Evolutionary conservation across 139 green algal genomes (phyloP), one percentile per base, ranked within the genome.

Genomic region (Zygnema circumcarinatum): DNA sequence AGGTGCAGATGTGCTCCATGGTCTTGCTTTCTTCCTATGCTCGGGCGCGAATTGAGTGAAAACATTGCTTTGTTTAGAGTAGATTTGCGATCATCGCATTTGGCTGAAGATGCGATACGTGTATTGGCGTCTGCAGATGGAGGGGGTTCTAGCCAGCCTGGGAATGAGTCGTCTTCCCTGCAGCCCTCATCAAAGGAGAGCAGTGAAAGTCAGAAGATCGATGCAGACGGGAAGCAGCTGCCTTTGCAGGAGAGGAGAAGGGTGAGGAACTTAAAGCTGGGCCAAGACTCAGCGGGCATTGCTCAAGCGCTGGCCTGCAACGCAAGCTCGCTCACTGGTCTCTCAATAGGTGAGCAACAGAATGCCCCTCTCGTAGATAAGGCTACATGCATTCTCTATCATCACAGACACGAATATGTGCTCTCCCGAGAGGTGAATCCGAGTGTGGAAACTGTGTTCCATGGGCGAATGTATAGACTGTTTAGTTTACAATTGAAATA

Each of bases 321-420:
- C 16, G 16, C 69, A 41, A 78, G 69, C 69, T 52, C 35, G 3
- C 69, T 78, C 35, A 78, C 69, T 39, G 69, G 69, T 20, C 69
- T 78, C 69, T n/a, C 69, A n/a, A 78, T 78, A 22, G 69, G 69
- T 78, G 36, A 39, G 69, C 16, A 39, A 25, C 54, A 33, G 54
- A 25, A 72, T 29, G 29, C 54, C 25, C 54, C 54, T 25, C 54
- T 72, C n/a, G n/a, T n/a, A n/a, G n/a, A n/a, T n/a, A n/a, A n/a
- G n/a, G n/a, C n/a, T n/a, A n/a, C n/a, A n/a, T n/a, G n/a, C n/a
- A n/a, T n/a, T n/a, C n/a, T n/a, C n/a, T n/a, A n/a, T n/a, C n/a
- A n/a, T n/a, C n/a, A n/a, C n/a, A n/a, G n/a, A n/a, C n/a, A n/a
- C n/a, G n/a, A n/a, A n/a, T n/a, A n/a, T n/a, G n/a, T n/a, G n/a